A percentile compares a stretch with the other conserved stretches of the same genome.
Evolutionary conservation across 805 yeast species (phyloP).

Genomic region (Lachancea mirantina): DNA sequence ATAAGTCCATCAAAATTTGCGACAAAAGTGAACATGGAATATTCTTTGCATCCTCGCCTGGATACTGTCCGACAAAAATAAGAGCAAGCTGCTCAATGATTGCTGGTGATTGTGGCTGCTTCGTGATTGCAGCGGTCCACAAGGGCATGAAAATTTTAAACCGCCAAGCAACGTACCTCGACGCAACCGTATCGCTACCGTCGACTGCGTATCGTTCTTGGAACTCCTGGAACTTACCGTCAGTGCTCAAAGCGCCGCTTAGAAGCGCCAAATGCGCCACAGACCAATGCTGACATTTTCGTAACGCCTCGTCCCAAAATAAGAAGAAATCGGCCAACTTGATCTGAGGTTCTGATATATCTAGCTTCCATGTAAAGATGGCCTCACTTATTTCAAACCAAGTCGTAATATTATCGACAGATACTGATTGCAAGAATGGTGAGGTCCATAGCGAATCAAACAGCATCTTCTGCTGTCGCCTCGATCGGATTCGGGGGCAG

Average conservation of each 20-base stretch:
- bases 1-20: constrained; percentile 10
- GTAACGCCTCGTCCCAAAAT: constrained; percentile 18
- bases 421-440: constrained; percentile 3
- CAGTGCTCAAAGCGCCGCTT: constrained; percentile 21
- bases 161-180: constrained; percentile 19
- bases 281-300: constrained; percentile 17
- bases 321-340: constrained; percentile 17
- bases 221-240: constrained; percentile 11
- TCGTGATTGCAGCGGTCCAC: constrained; percentile 10
- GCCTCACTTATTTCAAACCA: constrained; percentile 17
- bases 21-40: constrained; percentile 17
- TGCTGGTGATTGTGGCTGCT: neutral
- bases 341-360: constrained; percentile 28
- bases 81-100: constrained; percentile 5
- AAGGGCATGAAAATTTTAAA: constrained; percentile 17
- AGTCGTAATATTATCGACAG: constrained; percentile 8
- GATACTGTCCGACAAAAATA: constrained; percentile 10
- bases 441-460: constrained; percentile 14
- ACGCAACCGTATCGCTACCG: constrained; percentile 15
- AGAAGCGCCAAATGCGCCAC: constrained; percentile 17
- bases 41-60: constrained; percentile 1
- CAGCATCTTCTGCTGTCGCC: constrained; percentile 10
- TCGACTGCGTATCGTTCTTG: constrained; percentile 21
- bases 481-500: constrained; percentile 18
- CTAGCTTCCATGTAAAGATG: constrained; percentile 25